Percentiles rank a stretch among this genome's conserved stretches.
These are phyloP conservation scores for Fusarium xylarioides DNA, from an alignment of 2,329 filamentous ascomycete genomes.

Conservation along the genomic window DNA sequence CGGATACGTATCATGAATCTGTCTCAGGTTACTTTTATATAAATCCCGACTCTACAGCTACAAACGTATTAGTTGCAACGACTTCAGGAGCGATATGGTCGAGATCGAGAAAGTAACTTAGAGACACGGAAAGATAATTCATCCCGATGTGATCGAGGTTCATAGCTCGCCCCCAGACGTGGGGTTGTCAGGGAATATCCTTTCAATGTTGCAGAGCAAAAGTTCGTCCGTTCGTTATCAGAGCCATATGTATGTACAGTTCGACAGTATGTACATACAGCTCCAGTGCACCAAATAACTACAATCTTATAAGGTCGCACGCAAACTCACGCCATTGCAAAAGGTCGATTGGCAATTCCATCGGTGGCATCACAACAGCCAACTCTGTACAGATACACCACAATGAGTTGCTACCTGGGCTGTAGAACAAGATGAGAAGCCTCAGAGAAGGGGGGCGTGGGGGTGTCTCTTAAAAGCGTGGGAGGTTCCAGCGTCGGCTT, in stretches of 20 bases:
- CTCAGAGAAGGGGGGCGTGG: conserved; percentile 30
- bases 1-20: not conserved
- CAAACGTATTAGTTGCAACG: not conserved
- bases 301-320: not conserved
- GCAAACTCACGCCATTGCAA: conserved; percentile 11
- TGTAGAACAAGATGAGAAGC: conserved; percentile 25
- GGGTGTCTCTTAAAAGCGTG: conserved; percentile 35
- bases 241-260: not conserved
- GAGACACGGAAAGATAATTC: conserved; percentile 2
- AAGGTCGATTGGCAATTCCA: conserved; percentile 14
- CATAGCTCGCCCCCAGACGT: conserved; percentile 13
- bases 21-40: conserved; percentile 1
- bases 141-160: not conserved
- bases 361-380: conserved; percentile 8
- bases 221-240: conserved; percentile 17
- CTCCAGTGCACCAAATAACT: conserved; percentile 3
- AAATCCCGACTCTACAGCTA: not conserved
- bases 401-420: not conserved
- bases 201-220: conserved; percentile 1
- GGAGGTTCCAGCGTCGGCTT: conserved; percentile 26
- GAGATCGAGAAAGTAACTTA: not conserved
- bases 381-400: not conserved
- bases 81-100: not conserved
- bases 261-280: not conserved
- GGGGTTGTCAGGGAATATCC: conserved; percentile 12